These are phyloP conservation scores for Zangia roseola DNA, from an alignment of 768 basidiomycete genomes.

Conservation along the genomic window DNA sequence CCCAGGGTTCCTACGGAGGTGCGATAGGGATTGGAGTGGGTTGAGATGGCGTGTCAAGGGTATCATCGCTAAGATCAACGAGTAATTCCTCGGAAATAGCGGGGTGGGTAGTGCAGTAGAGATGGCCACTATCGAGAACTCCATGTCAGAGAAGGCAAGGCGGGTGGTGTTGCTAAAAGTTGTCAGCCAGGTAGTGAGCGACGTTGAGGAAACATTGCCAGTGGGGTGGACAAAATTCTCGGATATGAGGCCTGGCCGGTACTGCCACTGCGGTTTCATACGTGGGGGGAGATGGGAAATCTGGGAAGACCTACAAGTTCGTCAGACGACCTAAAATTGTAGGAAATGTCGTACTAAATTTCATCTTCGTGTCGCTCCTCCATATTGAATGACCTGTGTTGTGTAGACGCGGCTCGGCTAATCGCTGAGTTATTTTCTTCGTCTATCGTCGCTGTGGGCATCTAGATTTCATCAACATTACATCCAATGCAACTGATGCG, in stretches of 20 bases:
- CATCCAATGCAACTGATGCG: too few relatives aligned
- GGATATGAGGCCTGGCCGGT: constrained; percentile 40
- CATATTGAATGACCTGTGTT: too few relatives aligned
- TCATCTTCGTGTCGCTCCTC: constrained; percentile 45
- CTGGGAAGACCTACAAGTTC: constrained; percentile 30
- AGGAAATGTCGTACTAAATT: constrained; percentile 33
- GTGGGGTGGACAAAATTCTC: constrained; percentile 36
- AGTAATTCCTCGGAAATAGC: constrained; percentile 50
- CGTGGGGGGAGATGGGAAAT: constrained; percentile 76
- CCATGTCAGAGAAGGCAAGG: constrained; percentile 34
- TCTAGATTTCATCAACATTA: too few relatives aligned
- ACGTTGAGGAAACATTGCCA: constrained; percentile 30
- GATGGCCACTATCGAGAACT: constrained; percentile 31
- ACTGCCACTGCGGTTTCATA: constrained; percentile 56
- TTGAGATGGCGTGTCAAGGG: constrained; percentile 23
- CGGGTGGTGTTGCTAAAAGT: constrained; percentile 32
- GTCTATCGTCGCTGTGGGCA: too few relatives aligned
- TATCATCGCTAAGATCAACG: constrained; percentile 53
- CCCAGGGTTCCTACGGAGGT: constrained; percentile 24
- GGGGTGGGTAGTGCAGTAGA: constrained; percentile 28
- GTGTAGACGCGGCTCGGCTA: too few relatives aligned
- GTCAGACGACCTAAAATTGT: constrained; percentile 29
- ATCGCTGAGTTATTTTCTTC: too few relatives aligned
- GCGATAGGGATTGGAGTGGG: constrained; percentile 4
- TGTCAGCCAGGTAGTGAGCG: constrained; percentile 36